phyloP scores from a whole-genome alignment of 1,284 basidiomycete species.

The Psilocybe mexicana region DNA sequence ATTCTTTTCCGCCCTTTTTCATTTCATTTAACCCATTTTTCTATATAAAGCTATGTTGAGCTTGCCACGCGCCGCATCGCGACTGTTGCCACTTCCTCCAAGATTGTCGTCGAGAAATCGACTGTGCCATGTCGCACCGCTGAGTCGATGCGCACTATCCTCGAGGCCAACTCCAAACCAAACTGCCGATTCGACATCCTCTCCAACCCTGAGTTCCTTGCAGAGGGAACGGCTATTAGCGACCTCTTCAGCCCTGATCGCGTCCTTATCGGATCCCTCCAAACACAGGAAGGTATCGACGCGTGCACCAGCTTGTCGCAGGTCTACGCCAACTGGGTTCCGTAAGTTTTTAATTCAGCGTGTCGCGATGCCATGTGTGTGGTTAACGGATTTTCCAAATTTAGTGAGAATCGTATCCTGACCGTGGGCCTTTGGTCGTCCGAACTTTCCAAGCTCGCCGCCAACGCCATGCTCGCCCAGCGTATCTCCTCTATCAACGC shows the following conservation, averaged over 20 bases:
- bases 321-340: slow-evolving; percentile 97
- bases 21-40: slow-evolving; percentile 9
- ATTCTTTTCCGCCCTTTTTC: slow-evolving; percentile 7
- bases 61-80: slow-evolving; percentile 96
- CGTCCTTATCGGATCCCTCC: slow-evolving; percentile 95
- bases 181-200: slow-evolving; percentile 95
- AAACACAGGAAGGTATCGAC: slow-evolving; percentile 80
- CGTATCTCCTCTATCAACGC: slow-evolving; percentile 99
- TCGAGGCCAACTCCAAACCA: slow-evolving; percentile 95
- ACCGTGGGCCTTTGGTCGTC: slow-evolving; percentile 99
- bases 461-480: slow-evolving; percentile 98
- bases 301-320: slow-evolving; percentile 78
- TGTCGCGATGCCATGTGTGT: not conserved
- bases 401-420: slow-evolving; percentile 76
- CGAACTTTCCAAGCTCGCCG: slow-evolving; percentile 97
- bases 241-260: slow-evolving; percentile 92
- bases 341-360: slow-evolving; percentile 48
- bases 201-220: slow-evolving; percentile 99
- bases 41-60: slow-evolving; percentile 81
- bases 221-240: slow-evolving; percentile 93
- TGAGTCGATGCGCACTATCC: slow-evolving; percentile 97
- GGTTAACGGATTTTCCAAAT: slow-evolving; percentile 3
- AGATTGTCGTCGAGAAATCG: slow-evolving; percentile 99
- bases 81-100: slow-evolving; percentile 84
- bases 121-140: slow-evolving; percentile 98